A percentile compares a stretch with the other conserved stretches of the same genome.
These are phyloP conservation scores for Eucalyptus polyanthemos DNA, from an alignment of 345 rosid genomes.

Conservation along the genomic window DNA sequence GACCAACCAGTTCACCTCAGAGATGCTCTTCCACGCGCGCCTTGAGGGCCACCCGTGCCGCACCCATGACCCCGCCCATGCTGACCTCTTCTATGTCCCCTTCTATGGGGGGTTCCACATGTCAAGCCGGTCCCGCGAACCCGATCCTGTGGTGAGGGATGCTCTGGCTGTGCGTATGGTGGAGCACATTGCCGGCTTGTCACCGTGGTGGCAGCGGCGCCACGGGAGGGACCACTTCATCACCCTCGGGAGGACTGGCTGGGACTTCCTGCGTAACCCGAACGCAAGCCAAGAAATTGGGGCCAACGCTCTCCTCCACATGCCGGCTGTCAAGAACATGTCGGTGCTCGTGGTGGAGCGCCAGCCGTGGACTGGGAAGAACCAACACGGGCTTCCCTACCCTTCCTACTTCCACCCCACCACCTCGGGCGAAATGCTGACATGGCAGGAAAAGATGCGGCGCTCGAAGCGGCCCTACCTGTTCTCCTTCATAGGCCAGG, in stretches of 20 bases:
- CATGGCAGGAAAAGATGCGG: conserved; percentile 27
- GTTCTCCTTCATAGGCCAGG: conserved; percentile 41
- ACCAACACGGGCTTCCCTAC: conserved; percentile 51
- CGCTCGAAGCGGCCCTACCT: conserved; percentile 15
- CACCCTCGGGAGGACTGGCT: conserved; percentile 44
- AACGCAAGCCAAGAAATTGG: conserved; percentile 25
- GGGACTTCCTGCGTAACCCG: conserved; percentile 44
- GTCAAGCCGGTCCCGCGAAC: conserved; percentile 34
- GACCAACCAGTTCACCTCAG: conserved; percentile 46
- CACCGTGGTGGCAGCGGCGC: conserved; percentile 15
- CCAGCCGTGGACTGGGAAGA: conserved; percentile 23
- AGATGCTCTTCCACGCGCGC: conserved; percentile 53
- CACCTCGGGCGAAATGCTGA: conserved; percentile 14
- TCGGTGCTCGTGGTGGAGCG: conserved; percentile 53
- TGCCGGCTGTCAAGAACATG: conserved; percentile 32
- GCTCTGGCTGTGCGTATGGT: conserved; percentile 21
- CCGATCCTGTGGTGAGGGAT: conserved; percentile 22
- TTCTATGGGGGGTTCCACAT: conserved; percentile 54
- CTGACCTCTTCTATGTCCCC: conserved; percentile 37
- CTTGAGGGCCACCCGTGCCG: conserved; percentile 44
- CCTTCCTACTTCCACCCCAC: conserved; percentile 50
- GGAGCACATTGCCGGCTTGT: conserved; percentile 7
- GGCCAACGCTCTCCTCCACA: conserved; percentile 28
- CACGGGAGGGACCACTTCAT: conserved; percentile 39
- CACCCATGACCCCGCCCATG: conserved; percentile 24